Evolutionary conservation across 1,284 basidiomycete species (phyloP), one percentile per base, ranked within the genome.

Genomic region (Cyathus olla): DNA sequence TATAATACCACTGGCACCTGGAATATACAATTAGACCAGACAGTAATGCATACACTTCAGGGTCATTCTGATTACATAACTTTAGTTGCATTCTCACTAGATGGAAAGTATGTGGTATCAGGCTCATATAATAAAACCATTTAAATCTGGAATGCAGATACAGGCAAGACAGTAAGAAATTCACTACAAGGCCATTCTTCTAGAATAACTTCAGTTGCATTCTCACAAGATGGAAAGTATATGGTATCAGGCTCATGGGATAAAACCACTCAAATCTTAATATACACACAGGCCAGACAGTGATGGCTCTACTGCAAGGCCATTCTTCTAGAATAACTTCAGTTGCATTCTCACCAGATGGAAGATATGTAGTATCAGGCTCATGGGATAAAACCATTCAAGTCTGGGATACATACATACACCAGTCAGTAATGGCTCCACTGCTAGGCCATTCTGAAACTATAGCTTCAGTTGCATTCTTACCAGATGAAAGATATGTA

Each of bases 111-210:
- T 11, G 37, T 64, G 10, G 55, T 56, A 11, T 64, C 63, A 24
- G 60, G 63, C 13, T 60, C 60, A 21, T 1, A 5, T 37, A 54
- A 61, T 52, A 44, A 22, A 3, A 59, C 48, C 3, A 46, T 64
- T 26, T 35, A 56, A 35, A 56, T 61, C 9, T 64, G 63, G 63
- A 55, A 64, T 51, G 42, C 47, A 50, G 17, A 48, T 21, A 60
- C 53, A 39, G 50, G 54, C 27, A 27, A 59, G 28, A 50, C 4
- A 21, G 52, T 56, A 17, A 37, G 35, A 21, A 28, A 59, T 17
- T 47, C 47, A 10, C 37, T 59, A 10, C 11, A 31, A 37, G 53
- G 53, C 17, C 53, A 55, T 39, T 13, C n/a, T 21, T n/a, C 4
- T 28, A 2, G 3, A 2, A 52, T 62, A 19, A 2, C 5, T 11